A percentile compares a stretch with the other conserved stretches of the same genome.
Evolutionary conservation across 2,329 filamentous ascomycete genomes (phyloP).

Genomic region (Pseudogymnoascus sp.): DNA sequence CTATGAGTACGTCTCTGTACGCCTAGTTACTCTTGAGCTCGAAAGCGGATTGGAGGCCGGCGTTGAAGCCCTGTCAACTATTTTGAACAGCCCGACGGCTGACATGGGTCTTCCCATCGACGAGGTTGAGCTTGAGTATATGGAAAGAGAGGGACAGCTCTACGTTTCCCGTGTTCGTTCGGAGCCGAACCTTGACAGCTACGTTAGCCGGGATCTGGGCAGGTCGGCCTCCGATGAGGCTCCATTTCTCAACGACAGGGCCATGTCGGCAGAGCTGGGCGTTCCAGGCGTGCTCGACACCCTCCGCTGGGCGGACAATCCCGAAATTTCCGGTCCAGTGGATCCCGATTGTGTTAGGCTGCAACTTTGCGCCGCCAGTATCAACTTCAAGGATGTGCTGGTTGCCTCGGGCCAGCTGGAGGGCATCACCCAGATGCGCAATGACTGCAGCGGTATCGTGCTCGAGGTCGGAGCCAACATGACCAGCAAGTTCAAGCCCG

Average conservation of each 20-base stretch:
- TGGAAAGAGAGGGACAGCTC: conserved; percentile 7
- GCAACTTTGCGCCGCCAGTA: conserved; percentile 17
- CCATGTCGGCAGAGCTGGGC: not conserved
- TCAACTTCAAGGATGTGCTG: conserved; percentile 27
- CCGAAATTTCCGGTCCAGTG: no score
- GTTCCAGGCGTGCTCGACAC: conserved; percentile 16
- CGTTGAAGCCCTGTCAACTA: not conserved
- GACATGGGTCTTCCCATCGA: not conserved
- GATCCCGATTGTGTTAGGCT: conserved; percentile 7
- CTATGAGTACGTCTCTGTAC: not conserved
- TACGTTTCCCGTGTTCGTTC: conserved; percentile 10
- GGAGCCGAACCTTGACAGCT: not conserved
- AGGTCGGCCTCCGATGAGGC: not conserved
- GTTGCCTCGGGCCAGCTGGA: conserved; percentile 28
- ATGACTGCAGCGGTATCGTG: conserved; percentile 32
- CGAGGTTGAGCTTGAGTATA: conserved; percentile 8
- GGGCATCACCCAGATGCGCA: conserved; percentile 25
- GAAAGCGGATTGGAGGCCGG: not conserved
- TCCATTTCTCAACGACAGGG: not conserved
- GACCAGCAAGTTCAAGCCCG: conserved; percentile 18
- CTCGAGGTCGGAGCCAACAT: conserved; percentile 26
- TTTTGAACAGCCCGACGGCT: not conserved
- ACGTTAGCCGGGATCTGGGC: not conserved
- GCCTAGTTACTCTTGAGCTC: not conserved
- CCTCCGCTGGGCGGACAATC: conserved; percentile 15